These are phyloP conservation scores for Abrus precatorius DNA, from an alignment of 306 rosid species.

Conservation along the genomic window DNA sequence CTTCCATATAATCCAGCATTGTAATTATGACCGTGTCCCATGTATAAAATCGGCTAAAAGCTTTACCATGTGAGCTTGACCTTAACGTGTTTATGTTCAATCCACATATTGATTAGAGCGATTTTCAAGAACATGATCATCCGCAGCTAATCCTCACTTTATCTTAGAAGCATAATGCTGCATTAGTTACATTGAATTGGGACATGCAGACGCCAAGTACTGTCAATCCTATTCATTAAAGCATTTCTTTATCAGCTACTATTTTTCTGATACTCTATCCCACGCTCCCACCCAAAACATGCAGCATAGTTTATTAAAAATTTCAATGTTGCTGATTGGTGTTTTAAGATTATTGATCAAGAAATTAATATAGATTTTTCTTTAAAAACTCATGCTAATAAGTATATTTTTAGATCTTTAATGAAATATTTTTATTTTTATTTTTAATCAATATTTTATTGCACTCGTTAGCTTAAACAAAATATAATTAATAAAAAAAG, in stretches of 20 bases:
- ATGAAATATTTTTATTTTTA: too few species aligned
- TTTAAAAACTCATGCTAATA: too few species aligned
- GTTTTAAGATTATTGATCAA: too few species aligned
- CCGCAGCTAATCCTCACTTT: background rate
- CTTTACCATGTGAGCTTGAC: background rate
- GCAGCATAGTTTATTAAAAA: background rate
- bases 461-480: too few species aligned
- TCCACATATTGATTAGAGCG: background rate
- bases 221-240: background rate
- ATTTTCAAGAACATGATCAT: background rate
- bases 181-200: constrained; percentile 14
- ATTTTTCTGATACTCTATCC: background rate
- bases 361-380: too few species aligned
- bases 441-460: too few species aligned
- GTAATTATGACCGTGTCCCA: background rate
- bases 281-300: constrained; percentile 4
- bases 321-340: background rate
- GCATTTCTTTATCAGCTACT: constrained; percentile 8
- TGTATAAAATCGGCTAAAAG: background rate
- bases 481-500: too few species aligned
- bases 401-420: too few species aligned
- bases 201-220: constrained; percentile 4
- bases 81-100: background rate
- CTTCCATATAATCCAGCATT: background rate
- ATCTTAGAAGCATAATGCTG: constrained; percentile 5